Base-by-base conservation (phyloP, 73 alveolate species). In the Uronychia setigera region DNA sequence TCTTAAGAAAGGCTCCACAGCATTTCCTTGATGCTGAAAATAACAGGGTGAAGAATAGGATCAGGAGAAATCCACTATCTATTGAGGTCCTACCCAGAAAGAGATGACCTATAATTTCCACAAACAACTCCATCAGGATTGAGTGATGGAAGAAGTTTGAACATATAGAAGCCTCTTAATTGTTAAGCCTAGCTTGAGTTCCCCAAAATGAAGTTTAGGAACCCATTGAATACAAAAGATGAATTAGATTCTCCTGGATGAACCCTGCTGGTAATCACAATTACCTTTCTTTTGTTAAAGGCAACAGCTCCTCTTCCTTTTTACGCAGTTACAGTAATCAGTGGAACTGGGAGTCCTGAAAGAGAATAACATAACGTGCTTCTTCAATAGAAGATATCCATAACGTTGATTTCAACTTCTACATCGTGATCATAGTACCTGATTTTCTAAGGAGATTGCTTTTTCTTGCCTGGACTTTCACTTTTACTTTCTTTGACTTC, bases 121-220 rank as follows among this genome's bases (percentile, higher is more conserved):
- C 91, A 92, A 58, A 93, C 92, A 67, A 82, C 93, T 0, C 97
- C 97, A 79, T 93, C 97, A 14, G 96, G 96, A 83, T 93, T 93
- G 87, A 93, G 87, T 88, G 92, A 90, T 60, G 97, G 97, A 0
- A 93, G 88, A 32, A 93, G 78, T 83, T 93, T 93, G 87, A 93
- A 85, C 33, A 90, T 78, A 58, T 90, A 90, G 76, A 83, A 35
- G 46, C 87, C 95, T 78, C 95, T 78, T 82, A 90, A 75, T 79
- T 82, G 82, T 79, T 84, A 84, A 0, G 95, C 95, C 75, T 90
- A 91, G 26, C 82, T 92, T 1, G 92, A 79, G 74, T 60, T 31
- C n/a, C 95, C 95, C 92, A 90, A 46, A 11, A 93, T 84, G 75
- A 75, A 83, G 1, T 76, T 26, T 27, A 32, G 74, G 46, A 83